Percentiles rank a stretch among this genome's conserved stretches.
Conservation (phyloP, 202 grass and related monocot genomes). For the Bolboschoenoplectus hybrid region DNA sequence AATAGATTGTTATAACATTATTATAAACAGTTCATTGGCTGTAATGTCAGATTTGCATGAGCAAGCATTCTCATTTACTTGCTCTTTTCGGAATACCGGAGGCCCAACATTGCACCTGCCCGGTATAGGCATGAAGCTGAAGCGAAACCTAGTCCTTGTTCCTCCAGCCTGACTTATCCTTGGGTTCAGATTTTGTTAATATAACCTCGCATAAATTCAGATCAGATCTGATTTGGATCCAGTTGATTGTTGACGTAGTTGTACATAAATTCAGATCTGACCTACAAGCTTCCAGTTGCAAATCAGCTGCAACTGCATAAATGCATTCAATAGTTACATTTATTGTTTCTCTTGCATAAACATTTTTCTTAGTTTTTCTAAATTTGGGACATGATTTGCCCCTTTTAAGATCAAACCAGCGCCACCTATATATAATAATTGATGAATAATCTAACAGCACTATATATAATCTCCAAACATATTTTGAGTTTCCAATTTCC, state of each 20-base stretch:
- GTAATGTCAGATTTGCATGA: not conserved
- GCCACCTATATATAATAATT: too few species aligned
- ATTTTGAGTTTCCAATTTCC: too few species aligned
- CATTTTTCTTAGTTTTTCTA: not conserved
- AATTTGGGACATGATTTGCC: not conserved
- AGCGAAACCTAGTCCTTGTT: too few species aligned
- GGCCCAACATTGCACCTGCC: too few species aligned
- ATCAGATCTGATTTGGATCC: not conserved
- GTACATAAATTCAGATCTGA: constrained; percentile 23
- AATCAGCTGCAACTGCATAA: not conserved
- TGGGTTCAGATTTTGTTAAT: too few species aligned
- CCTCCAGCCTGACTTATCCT: too few species aligned
- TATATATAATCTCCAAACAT: too few species aligned
- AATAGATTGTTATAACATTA: not conserved
- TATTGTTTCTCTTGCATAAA: not conserved
- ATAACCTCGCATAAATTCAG: too few species aligned
- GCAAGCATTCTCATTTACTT: too few species aligned
- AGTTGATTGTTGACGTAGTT: not conserved
- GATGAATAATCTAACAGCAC: too few species aligned
- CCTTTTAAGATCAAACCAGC: not conserved
- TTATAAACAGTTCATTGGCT: not conserved
- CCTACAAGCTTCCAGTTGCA: not conserved
- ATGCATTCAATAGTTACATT: not conserved
- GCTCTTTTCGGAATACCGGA: too few species aligned
- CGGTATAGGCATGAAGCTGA: too few species aligned